Percentiles rank a stretch among this genome's conserved stretches.
Conservation (phyloP, 257 asterid species). For the Gentiana dahurica region DNA sequence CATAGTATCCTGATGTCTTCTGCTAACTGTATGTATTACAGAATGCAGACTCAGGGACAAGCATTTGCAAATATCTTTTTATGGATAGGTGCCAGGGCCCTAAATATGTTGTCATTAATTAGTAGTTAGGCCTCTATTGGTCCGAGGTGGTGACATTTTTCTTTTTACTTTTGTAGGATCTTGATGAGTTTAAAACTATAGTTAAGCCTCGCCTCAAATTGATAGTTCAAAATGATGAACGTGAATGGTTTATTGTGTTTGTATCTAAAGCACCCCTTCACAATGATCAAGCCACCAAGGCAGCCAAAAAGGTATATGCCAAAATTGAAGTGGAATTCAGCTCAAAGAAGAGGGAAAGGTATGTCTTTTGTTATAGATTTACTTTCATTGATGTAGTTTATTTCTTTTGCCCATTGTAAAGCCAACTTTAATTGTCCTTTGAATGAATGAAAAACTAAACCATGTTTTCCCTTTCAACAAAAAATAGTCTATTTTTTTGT, state of each 20-base stretch:
- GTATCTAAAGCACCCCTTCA: slow-evolving; percentile 93
- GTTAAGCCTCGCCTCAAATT: slow-evolving; percentile 97
- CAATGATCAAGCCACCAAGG: slow-evolving; percentile 93
- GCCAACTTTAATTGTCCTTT: no score
- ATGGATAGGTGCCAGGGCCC: not conserved
- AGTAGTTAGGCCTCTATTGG: slow-evolving; percentile 5
- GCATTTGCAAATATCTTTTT: no score
- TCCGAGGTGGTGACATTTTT: not conserved
- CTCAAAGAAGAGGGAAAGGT: slow-evolving; percentile 98
- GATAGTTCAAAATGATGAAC: slow-evolving; percentile 93
- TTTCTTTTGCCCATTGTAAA: not conserved
- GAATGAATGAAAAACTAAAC: no score
- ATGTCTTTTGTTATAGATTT: slow-evolving; percentile 10
- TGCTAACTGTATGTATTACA: no score
- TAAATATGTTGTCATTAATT: not conserved
- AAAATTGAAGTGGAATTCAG: slow-evolving; percentile 94
- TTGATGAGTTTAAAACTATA: slow-evolving; percentile 93
- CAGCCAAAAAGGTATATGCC: slow-evolving; percentile 92
- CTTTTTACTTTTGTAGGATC: slow-evolving; percentile 53
- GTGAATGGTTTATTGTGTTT: slow-evolving; percentile 94
- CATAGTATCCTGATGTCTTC: no score
- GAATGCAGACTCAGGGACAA: no score
- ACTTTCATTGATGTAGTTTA: slow-evolving; percentile 2
- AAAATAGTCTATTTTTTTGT: no score
- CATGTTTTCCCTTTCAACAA: no score